Evolutionary conservation across 2,329 filamentous ascomycete species (phyloP).

Genomic region (Stemphylium beticola): DNA sequence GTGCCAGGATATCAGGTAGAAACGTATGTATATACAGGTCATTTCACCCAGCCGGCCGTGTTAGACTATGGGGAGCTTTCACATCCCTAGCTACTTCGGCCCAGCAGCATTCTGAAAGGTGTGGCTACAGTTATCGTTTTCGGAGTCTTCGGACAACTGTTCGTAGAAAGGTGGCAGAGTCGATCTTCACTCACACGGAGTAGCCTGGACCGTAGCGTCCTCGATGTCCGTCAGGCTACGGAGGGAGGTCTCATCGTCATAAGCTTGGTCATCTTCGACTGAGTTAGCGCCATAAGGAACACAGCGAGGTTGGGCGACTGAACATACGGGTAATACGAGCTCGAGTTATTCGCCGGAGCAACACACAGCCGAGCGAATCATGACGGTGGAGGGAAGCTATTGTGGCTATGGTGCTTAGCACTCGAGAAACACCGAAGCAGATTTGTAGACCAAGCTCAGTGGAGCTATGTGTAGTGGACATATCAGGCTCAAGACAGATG

Average conservation of each 20-base stretch:
- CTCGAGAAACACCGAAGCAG: conserved; percentile 16
- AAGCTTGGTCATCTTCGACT: not conserved
- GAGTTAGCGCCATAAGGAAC: not conserved
- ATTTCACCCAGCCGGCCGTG: too few species aligned
- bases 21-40: too few species aligned
- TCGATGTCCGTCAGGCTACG: not conserved
- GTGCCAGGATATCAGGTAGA: too few species aligned
- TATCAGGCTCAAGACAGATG: not conserved
- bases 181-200: not conserved
- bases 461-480: not conserved
- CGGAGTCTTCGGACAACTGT: not conserved
- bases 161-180: conserved; percentile 5
- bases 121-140: too few species aligned
- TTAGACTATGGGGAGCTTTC: too few species aligned
- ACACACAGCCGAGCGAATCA: conserved; percentile 15
- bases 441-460: conserved; percentile 14
- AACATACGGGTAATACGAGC: not conserved
- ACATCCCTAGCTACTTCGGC: too few species aligned
- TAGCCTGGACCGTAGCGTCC: not conserved
- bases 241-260: not conserved
- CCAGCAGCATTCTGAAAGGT: too few species aligned
- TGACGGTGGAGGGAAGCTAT: conserved; percentile 19
- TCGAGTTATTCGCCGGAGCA: conserved; percentile 4
- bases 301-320: not conserved
- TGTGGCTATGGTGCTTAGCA: conserved; percentile 10